Base-by-base conservation (phyloP, 495 filamentous ascomycete species). In the Immersiella caudata region DNA sequence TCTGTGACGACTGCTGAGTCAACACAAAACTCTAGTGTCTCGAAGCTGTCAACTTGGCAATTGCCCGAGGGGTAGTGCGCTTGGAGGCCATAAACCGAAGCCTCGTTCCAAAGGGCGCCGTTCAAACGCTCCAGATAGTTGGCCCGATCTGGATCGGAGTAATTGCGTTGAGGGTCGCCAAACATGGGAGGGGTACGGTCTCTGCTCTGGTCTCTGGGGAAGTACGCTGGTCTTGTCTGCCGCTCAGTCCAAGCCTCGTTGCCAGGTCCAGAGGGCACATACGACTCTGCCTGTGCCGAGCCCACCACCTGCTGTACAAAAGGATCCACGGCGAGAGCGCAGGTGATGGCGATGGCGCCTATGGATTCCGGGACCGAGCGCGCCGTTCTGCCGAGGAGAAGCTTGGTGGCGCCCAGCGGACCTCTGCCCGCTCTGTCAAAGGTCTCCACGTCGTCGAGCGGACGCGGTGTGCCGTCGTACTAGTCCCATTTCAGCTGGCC, bases 261-360 rank as follows among this genome's bases (percentile, higher is more conserved):
- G n/a, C n/a, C n/a, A n/a, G n/a, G n/a, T n/a, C n/a, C n/a, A 3
- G 29, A 33, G 29, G 3, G 4, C 4, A 33, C 29, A 33, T 33
- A 33, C 4, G 29, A 33, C 8, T 33, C 29, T 8, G 8, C 3
- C 29, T 33, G 29, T 8, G 29, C 29, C 8, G 29, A 4, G 3
- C 29, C 56, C 56, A 35, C 56, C 6, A 33, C 56, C 9, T 60
- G 56, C 26, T 60, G 25, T 12, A 60, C 56, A 60, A 60, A 60
- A 0, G 56, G 56, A 25, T 60, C 56, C 6, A 60, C 18, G 16
- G 56, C 56, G 8, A 60, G 56, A 0, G 56, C 56, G 2, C 12
- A 6, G 5, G 20, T 60, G 2, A n/a, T 35, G 11, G 35, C 11
- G 25, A 60, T 20, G 8, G 56, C 56, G 0, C 25, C 26, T 1